These are phyloP conservation scores for Collybiopsis confluens DNA, from an alignment of 768 basidiomycete genomes.

Conservation along the genomic window DNA sequence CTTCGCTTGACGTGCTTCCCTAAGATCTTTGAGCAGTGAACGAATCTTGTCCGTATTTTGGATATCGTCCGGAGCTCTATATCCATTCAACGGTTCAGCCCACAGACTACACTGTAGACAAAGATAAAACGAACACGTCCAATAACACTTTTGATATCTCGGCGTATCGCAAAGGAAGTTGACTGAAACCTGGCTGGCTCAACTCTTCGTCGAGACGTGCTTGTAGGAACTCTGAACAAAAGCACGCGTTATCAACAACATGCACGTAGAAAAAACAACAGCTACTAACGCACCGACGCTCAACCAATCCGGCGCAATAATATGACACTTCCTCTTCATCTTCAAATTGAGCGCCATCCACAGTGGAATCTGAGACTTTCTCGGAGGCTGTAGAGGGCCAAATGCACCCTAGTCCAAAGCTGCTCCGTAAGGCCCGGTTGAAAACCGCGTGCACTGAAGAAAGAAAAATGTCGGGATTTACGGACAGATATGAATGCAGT, in stretches of 20 bases:
- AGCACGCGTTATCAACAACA: not conserved
- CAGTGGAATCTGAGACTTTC: slow-evolving; percentile 80
- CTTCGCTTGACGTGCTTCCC: slow-evolving; percentile 94
- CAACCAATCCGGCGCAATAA: slow-evolving; percentile 89
- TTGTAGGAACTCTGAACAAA: slow-evolving; percentile 69
- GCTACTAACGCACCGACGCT: slow-evolving; percentile 60
- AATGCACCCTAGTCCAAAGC: slow-evolving; percentile 77
- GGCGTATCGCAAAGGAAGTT: slow-evolving; percentile 81
- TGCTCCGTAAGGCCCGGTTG: too few relatives aligned
- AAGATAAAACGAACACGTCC: slow-evolving; percentile 68
- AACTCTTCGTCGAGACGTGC: slow-evolving; percentile 73
- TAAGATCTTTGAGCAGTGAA: slow-evolving; percentile 87
- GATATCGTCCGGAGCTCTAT: slow-evolving; percentile 87
- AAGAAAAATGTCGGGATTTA: slow-evolving; percentile 4
- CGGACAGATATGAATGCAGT: slow-evolving; percentile 88
- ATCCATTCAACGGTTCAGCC: not conserved
- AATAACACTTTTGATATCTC: slow-evolving; percentile 90
- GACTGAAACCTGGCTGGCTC: slow-evolving; percentile 65
- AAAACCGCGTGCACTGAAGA: not conserved
- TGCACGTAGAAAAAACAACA: not conserved
- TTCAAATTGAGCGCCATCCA: slow-evolving; percentile 97
- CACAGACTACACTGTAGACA: not conserved
- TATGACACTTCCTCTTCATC: slow-evolving; percentile 90
- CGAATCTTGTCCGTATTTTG: slow-evolving; percentile 80
- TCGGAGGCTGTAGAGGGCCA: slow-evolving; percentile 88